These are phyloP conservation scores for Candida mattraensis DNA, from an alignment of 805 yeast species.

Conservation along the genomic window DNA sequence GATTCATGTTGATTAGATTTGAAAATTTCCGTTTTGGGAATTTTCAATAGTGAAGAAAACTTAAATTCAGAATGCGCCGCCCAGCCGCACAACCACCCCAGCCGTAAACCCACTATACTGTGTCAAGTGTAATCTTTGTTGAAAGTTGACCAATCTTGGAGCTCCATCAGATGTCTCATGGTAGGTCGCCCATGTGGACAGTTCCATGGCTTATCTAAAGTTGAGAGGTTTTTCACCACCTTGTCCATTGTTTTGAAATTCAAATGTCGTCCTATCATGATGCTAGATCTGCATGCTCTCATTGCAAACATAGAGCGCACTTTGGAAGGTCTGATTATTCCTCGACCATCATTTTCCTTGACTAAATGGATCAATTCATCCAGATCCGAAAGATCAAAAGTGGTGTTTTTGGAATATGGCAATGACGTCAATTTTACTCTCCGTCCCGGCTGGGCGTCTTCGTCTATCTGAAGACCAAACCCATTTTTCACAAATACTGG, in stretches of 20 bases:
- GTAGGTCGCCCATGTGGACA: constrained; percentile 99
- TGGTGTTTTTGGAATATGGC: constrained; percentile 70
- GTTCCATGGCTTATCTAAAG: constrained; percentile 90
- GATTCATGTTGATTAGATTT: constrained; percentile 1
- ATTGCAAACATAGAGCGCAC: constrained; percentile 84
- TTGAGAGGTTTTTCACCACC: constrained; percentile 67
- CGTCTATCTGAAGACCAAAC: constrained; percentile 56
- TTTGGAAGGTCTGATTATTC: constrained; percentile 63
- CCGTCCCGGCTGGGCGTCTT: constrained; percentile 53
- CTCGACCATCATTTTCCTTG: constrained; percentile 50
- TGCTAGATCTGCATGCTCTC: constrained; percentile 92
- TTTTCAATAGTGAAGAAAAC: constrained; percentile 21
- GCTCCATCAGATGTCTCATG: constrained; percentile 80
- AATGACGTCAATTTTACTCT: constrained; percentile 57
- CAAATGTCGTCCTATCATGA: constrained; percentile 87
- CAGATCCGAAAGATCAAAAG: constrained; percentile 69
- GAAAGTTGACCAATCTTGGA: constrained; percentile 47
- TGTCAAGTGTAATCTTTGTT: constrained; percentile 39
- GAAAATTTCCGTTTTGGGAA: constrained; percentile 33
- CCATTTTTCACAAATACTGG: constrained; percentile 72
- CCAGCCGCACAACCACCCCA: constrained; percentile 3
- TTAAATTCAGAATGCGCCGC: not conserved
- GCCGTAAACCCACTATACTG: constrained; percentile 4
- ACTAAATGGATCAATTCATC: constrained; percentile 73
- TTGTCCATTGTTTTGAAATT: constrained; percentile 57